These are phyloP conservation scores for Arthrobotrys pseudoclavata DNA, from an alignment of 2,329 filamentous ascomycete species.

Conservation along the genomic window DNA sequence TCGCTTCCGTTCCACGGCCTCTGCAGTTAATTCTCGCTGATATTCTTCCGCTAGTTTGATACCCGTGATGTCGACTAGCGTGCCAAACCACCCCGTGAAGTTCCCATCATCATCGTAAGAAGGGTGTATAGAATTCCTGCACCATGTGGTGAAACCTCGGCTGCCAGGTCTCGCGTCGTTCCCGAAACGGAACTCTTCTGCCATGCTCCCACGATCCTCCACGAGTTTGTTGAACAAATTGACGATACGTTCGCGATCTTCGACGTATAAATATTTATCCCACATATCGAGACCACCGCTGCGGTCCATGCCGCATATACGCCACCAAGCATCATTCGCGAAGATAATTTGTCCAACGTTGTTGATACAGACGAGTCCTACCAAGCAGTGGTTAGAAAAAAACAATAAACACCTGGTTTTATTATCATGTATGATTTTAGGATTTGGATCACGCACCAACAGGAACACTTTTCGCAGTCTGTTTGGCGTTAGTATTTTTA, in stretches of 20 bases:
- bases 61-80: constrained; percentile 60
- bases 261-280: constrained; percentile 53
- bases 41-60: constrained; percentile 61
- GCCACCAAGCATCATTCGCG: constrained; percentile 77
- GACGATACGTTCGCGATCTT: constrained; percentile 52
- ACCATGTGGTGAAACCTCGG: constrained; percentile 52
- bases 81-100: constrained; percentile 58
- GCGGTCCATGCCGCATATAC: constrained; percentile 56
- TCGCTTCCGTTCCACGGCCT: constrained; percentile 73
- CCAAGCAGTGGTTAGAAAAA: not conserved
- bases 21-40: constrained; percentile 61
- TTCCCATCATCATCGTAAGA: constrained; percentile 56
- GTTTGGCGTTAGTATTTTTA: constrained; percentile 60
- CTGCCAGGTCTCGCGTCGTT: constrained; percentile 49
- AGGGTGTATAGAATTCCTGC: constrained; percentile 52
- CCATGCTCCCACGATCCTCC: constrained; percentile 65
- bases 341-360: constrained; percentile 79
- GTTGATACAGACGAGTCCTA: constrained; percentile 81
- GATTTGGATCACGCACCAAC: constrained; percentile 70
- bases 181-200: constrained; percentile 78
- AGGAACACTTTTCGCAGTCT: constrained; percentile 86
- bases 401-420: not conserved
- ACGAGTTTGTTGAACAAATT: constrained; percentile 36
- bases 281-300: constrained; percentile 43
- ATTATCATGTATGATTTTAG: not conserved